A percentile compares a stretch with the other conserved stretches of the same genome.
These are phyloP conservation scores for Aspergillus alliaceus DNA, from an alignment of 2,329 filamentous ascomycete species.

Conservation along the genomic window DNA sequence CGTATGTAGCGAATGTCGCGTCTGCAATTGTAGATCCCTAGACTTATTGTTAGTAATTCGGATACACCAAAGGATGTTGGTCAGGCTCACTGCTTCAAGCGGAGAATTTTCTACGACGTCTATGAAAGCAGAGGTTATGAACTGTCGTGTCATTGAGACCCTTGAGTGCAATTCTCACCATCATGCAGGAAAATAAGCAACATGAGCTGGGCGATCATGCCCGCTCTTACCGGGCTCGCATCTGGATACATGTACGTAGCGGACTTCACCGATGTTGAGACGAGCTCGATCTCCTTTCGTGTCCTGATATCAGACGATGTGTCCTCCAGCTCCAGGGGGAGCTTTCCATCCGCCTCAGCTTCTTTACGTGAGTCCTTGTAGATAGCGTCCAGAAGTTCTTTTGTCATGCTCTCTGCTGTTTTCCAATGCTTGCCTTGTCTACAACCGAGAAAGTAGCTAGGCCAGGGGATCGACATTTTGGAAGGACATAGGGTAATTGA, in stretches of 20 bases:
- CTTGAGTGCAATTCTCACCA: not conserved
- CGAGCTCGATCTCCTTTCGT: not conserved
- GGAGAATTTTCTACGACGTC: not conserved
- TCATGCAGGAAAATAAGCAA: not conserved
- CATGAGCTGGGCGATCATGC: not conserved
- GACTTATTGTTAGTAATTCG: too few relatives aligned
- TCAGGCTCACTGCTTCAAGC: not conserved
- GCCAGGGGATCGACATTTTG: not conserved
- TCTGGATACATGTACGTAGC: not conserved
- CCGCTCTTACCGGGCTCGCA: not conserved
- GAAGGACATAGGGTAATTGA: not conserved
- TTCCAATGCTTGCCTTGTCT: not conserved
- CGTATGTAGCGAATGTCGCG: not conserved
- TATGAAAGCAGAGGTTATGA: not conserved
- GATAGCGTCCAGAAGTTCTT: not conserved
- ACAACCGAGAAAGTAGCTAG: not conserved
- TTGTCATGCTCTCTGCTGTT: not conserved
- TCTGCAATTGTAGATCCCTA: not conserved
- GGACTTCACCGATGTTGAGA: not conserved
- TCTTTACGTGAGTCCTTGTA: not conserved
- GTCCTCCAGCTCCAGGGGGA: not conserved
- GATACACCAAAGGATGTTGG: accelerated
- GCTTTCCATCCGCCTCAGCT: not conserved
- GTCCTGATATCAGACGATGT: not conserved
- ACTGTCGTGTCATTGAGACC: not conserved